Evolutionary conservation across 2,329 filamentous ascomycete species (phyloP).

Genomic region (Orbilia javanica): DNA sequence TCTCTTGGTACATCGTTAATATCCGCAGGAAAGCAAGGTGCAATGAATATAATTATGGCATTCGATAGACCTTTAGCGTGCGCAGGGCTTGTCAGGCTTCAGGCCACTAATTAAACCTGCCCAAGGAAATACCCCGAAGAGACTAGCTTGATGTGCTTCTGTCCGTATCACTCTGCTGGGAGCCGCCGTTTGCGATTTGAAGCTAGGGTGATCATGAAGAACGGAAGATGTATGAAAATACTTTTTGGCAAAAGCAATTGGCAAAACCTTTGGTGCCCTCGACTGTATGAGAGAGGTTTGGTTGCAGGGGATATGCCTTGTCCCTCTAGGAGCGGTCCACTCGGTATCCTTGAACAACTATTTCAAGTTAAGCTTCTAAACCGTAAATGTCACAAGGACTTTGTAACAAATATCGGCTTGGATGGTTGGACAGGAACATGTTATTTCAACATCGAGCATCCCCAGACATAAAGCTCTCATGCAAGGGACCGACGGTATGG

Average conservation of each 20-base stretch:
- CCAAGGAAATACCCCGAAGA: conserved; percentile 48
- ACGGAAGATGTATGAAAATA: conserved; percentile 31
- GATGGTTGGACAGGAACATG: conserved; percentile 39
- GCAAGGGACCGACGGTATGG: conserved; percentile 52
- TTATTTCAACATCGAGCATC: conserved; percentile 25
- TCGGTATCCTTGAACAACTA: conserved; percentile 47
- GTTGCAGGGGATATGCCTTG: conserved; percentile 34
- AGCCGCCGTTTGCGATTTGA: conserved; percentile 46
- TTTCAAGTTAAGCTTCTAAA: conserved; percentile 38
- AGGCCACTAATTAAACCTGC: conserved; percentile 40
- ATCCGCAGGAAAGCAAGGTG: conserved; percentile 45
- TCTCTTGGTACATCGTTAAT: conserved; percentile 49
- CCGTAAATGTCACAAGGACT: conserved; percentile 44
- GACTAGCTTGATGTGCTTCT: conserved; percentile 34
- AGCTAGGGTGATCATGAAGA: conserved; percentile 39
- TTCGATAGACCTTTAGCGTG: conserved; percentile 31
- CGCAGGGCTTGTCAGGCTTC: conserved; percentile 33
- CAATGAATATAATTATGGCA: conserved; percentile 14
- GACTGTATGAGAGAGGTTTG: conserved; percentile 43
- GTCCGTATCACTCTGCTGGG: conserved; percentile 25
- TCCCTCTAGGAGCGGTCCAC: conserved; percentile 36
- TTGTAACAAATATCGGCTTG: conserved; percentile 22
- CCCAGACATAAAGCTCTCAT: conserved; percentile 34
- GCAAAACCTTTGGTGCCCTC: conserved; percentile 28
- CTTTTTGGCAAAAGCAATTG: conserved; percentile 44